Evolutionary conservation across 2,329 filamentous ascomycete genomes (phyloP).

Genomic region (Aciculosporium take): DNA sequence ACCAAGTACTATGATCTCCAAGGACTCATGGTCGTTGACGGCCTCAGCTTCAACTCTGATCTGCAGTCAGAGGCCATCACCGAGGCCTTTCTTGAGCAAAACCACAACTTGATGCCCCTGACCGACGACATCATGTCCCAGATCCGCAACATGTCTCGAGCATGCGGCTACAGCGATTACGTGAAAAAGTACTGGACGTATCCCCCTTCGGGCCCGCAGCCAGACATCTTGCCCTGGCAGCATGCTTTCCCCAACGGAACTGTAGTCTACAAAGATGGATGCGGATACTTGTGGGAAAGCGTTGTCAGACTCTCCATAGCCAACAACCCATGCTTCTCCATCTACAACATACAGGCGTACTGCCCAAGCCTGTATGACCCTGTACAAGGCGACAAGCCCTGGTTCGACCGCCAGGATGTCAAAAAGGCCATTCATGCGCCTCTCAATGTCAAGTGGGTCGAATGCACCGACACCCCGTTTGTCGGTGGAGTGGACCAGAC

Average conservation of each 20-base stretch:
- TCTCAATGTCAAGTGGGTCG: conserved; percentile 14
- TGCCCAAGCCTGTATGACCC: conserved; percentile 60
- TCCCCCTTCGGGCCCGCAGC: conserved; percentile 50
- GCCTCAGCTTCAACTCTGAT: conserved; percentile 39
- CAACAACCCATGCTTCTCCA: conserved; percentile 66
- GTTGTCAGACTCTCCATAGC: conserved; percentile 38
- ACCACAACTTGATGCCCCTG: conserved; percentile 45
- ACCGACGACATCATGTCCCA: conserved; percentile 42
- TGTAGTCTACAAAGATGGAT: conserved; percentile 28
- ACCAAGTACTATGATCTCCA: conserved; percentile 52
- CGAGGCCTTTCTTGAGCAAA: conserved; percentile 46
- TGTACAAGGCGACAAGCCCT: conserved; percentile 51
- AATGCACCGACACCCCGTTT: conserved; percentile 8
- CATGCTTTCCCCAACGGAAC: conserved; percentile 15
- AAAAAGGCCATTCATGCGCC: conserved; percentile 55
- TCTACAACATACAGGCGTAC: conserved; percentile 58
- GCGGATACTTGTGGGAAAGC: conserved; percentile 40
- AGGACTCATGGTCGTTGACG: conserved; percentile 61
- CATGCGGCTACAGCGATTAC: conserved; percentile 50
- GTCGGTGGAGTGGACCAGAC: too few relatives aligned
- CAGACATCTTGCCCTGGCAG: conserved; percentile 29
- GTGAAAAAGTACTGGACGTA: conserved; percentile 49
- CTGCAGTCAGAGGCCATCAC: conserved; percentile 32
- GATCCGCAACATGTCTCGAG: conserved; percentile 35
- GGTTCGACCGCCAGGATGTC: conserved; percentile 59